Conservation (phyloP, 1,284 basidiomycete species). For the Fomitopsis betulina region DNA sequence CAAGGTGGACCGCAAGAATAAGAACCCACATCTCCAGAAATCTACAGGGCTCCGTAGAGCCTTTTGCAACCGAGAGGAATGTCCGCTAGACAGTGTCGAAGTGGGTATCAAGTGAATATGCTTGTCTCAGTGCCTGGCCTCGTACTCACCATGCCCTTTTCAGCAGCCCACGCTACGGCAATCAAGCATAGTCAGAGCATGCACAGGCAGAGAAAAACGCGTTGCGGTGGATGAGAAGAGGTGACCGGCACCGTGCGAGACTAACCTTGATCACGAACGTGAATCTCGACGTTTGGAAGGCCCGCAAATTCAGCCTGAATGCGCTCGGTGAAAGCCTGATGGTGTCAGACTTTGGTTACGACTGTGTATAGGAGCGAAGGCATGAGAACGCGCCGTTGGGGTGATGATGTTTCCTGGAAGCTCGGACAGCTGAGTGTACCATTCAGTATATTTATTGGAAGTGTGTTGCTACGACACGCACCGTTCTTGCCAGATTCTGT, state of each 20-base stretch:
- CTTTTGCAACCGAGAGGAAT: conserved; percentile 86
- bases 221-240: background rate
- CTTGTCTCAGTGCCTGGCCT: background rate
- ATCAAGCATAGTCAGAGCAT: background rate
- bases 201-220: background rate
- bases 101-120: background rate
- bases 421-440: conserved; percentile 61
- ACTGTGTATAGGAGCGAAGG: conserved; percentile 9
- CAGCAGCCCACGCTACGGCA: conserved; percentile 64
- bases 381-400: conserved; percentile 47
- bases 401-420: conserved; percentile 82
- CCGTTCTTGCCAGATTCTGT: conserved; percentile 84
- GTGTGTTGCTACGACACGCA: background rate
- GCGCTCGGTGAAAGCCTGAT: conserved; percentile 66
- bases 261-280: conserved; percentile 71
- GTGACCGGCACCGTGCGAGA: background rate
- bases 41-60: conserved; percentile 80
- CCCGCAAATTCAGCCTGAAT: conserved; percentile 66
- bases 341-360: background rate
- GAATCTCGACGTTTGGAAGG: conserved; percentile 65
- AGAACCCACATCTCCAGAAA: conserved; percentile 79
- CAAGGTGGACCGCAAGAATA: background rate
- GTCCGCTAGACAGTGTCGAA: conserved; percentile 44
- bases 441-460: background rate
- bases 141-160: conserved; percentile 71